Conservation (phyloP, 495 filamentous ascomycete genomes). For the Podospora appendiculata region DNA sequence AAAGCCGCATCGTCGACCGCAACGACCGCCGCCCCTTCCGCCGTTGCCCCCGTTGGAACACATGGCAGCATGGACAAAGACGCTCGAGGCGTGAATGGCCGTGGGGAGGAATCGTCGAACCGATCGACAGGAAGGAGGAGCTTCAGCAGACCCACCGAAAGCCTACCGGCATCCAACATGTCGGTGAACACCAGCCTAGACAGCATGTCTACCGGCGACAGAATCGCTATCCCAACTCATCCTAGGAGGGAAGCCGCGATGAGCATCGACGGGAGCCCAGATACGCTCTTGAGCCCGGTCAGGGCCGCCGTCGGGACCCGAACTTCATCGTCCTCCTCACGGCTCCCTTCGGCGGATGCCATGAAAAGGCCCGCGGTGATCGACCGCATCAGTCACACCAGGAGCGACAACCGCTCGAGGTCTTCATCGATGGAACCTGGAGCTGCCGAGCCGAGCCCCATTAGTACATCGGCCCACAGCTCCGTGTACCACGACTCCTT, state of each 20-base stretch:
- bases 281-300: slow-evolving; percentile 34
- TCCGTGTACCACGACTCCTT: slow-evolving; percentile 46
- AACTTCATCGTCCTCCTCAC: slow-evolving; percentile 16
- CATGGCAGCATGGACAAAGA: slow-evolving; percentile 45
- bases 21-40: slow-evolving; percentile 11
- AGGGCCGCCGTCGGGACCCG: slow-evolving; percentile 26
- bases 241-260: slow-evolving; percentile 31
- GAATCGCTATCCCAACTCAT: slow-evolving; percentile 22
- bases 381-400: slow-evolving; percentile 47
- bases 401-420: slow-evolving; percentile 44
- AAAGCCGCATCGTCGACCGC: slow-evolving; percentile 38
- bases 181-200: slow-evolving; percentile 28
- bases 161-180: slow-evolving; percentile 9
- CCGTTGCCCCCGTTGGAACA: slow-evolving; percentile 48
- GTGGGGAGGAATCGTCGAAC: slow-evolving; percentile 26
- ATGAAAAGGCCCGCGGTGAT: slow-evolving; percentile 36
- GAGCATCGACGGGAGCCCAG: slow-evolving; percentile 32
- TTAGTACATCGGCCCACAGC: slow-evolving; percentile 48
- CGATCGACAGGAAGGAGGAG: slow-evolving; percentile 23
- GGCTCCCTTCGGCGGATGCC: slow-evolving; percentile 16
- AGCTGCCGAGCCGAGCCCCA: slow-evolving; percentile 41
- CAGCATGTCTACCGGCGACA: slow-evolving; percentile 26
- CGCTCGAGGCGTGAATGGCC: slow-evolving; percentile 28
- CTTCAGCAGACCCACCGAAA: slow-evolving; percentile 27
- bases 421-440: slow-evolving; percentile 56